Evolutionary conservation across 2,329 filamentous ascomycete genomes (phyloP).

Genomic region (Aspergillus amoenus): DNA sequence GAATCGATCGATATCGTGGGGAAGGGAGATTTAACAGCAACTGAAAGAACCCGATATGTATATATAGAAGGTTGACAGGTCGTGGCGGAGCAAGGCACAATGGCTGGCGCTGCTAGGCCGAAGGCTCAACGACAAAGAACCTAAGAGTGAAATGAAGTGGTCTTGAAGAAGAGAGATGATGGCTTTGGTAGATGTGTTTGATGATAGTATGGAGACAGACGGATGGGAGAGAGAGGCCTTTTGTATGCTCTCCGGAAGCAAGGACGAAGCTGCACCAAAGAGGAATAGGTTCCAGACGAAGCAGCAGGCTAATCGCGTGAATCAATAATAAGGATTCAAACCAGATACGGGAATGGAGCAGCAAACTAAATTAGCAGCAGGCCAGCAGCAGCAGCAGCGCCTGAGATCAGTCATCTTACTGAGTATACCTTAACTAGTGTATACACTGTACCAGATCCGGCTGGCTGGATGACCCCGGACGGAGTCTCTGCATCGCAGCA

Average conservation of each 20-base stretch:
- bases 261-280: constrained; percentile 15
- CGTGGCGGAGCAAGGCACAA: constrained; percentile 22
- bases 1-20: background rate
- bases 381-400: background rate
- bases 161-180: constrained; percentile 3
- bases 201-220: constrained; percentile 1
- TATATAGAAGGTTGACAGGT: constrained; percentile 16
- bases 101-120: constrained; percentile 6
- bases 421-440: background rate
- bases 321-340: constrained; percentile 6
- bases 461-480: constrained; percentile 10
- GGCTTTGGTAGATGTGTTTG: background rate
- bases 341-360: constrained; percentile 4
- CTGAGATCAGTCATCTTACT: background rate
- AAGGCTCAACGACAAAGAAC: constrained; percentile 1
- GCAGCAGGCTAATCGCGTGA: constrained; percentile 6
- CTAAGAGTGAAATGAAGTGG: background rate
- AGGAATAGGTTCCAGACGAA: constrained; percentile 3
- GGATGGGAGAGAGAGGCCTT: constrained; percentile 11
- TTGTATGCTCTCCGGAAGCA: constrained; percentile 17
- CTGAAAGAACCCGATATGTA: constrained; percentile 2
- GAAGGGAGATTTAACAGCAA: background rate
- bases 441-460: constrained; percentile 3
- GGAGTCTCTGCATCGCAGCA: background rate
- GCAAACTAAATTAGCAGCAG: constrained; percentile 15